Base-by-base conservation (phyloP, 805 yeast genomes). In the Jamesozyma gamospora region DNA sequence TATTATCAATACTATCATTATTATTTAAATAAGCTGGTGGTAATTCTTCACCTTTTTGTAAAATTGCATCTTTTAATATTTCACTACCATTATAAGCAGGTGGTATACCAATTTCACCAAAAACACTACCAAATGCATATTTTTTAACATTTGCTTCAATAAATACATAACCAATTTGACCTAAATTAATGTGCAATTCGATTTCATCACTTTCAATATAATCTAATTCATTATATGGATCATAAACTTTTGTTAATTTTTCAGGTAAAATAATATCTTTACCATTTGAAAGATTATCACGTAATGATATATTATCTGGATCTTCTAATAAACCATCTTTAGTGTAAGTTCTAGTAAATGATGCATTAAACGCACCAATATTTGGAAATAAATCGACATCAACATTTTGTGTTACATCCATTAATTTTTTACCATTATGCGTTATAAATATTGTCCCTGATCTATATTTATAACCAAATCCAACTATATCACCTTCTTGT, bases 361-460 rank as follows among this genome's bases (percentile, higher is more conserved):
- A 59, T 3, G 63, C 62, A 41, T 65, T 65, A 35, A 60, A 50
- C 0, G 68, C 56, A 2, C 69, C 71, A 18, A 67, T 41, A 4
- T 65, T 60, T 5, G 69, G 61, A 47, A 62, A 67, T 25, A 67
- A 28, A 45, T 65, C 67, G 11, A 63, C 51, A 18, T 75, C 77
- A 24, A 79, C 63, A 49, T 79, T 83, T 15, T 87, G 83, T 3
- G 86, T 86, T 21, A 87, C 72, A 47, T 86, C 96, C 49, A 77
- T 69, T 29, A 90, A 65, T 52, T 83, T 85, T 59, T 85, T 85
- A 17, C 98, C 98, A 53, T 92, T 92, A 48, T 95, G 74, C 0
- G 98, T 92, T 66, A 88, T 90, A 54, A 92, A 90, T 0, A 92
- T 69, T 0, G 95, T 76, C 0, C 96, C 95, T 3, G 83, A 67